Evolutionary conservation across 352 stramenopile species (phyloP).

Genomic region (Phytophthora cactorum): DNA sequence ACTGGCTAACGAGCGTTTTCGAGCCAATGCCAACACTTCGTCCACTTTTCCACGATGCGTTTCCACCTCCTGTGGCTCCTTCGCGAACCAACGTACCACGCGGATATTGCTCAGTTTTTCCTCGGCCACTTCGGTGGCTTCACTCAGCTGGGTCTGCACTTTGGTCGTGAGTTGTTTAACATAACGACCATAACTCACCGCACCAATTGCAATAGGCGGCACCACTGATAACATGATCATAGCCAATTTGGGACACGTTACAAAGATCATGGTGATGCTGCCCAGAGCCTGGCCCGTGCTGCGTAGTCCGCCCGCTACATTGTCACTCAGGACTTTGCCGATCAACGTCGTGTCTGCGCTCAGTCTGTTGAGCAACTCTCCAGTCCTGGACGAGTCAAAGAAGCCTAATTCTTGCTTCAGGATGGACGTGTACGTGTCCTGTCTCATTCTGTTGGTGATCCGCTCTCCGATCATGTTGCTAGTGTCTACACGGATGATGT

Average conservation of each 20-base stretch:
- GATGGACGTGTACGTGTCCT: constrained; percentile 83
- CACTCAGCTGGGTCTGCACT: constrained; percentile 92
- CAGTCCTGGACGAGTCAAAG: constrained; percentile 90
- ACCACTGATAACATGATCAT: constrained; percentile 92
- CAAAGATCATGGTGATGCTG: constrained; percentile 91
- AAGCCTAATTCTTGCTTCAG: constrained; percentile 90
- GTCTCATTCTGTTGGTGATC: constrained; percentile 80
- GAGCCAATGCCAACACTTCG: constrained; percentile 65
- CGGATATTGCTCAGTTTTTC: constrained; percentile 93
- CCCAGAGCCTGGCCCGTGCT: constrained; percentile 83
- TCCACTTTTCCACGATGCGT: constrained; percentile 64
- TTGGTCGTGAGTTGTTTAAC: constrained; percentile 87
- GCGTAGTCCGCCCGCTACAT: constrained; percentile 80
- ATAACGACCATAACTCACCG: constrained; percentile 86
- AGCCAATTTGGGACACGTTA: constrained; percentile 91
- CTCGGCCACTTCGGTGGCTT: constrained; percentile 92
- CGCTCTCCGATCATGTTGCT: constrained; percentile 90
- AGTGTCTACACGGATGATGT: constrained; percentile 75
- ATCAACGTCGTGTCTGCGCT: constrained; percentile 92
- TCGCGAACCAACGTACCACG: constrained; percentile 92
- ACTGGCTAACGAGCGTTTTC: constrained; percentile 77
- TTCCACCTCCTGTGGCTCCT: constrained; percentile 76
- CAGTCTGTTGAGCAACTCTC: constrained; percentile 92
- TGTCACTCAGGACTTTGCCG: constrained; percentile 93
- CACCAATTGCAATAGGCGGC: constrained; percentile 90